Base-by-base conservation (phyloP, 768 basidiomycete genomes). In the Trametes cubensis region DNA sequence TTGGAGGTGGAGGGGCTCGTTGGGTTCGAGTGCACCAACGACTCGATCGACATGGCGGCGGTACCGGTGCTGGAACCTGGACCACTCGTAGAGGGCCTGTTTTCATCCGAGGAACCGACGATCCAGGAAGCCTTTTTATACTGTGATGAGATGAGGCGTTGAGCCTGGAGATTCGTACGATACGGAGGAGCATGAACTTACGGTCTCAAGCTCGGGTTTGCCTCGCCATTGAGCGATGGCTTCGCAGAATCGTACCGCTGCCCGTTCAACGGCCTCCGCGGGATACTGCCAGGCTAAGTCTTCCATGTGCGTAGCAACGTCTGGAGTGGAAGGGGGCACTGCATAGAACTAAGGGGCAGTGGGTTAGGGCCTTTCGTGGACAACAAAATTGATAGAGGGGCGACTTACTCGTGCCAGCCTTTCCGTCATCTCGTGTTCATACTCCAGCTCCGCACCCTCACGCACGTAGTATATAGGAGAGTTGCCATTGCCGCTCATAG, bases 161-260 rank as follows among this genome's bases (percentile, higher is more conserved):
- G 34, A 34, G 34, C 10, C 34, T 11, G 2, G 34, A 4, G 5
- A 34, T 6, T 39, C 25, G 20, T 6, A 42, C 25, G 20, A 53
- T 21, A 50, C 46, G 10, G 38, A 55, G 23, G 50, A 18, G 42
- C 15, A 55, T 41, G 15, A 15, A 66, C 74, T 48, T 64, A 90
- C 90, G 3, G 86, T 88, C 74, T 91, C 89, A 8, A 94, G 80
- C 67, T 94, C 92, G 40, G 92, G 92, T 69, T 88, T 90, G 3
- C 92, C 92, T 66, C 91, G 78, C 92, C 92, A 94, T 55, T 82
- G 83, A 1, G 89, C 85, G 46, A 94, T 81, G 39, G 90, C 90
- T 70, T 94, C 92, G 69, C 87, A 92, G 69, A 90, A 94, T 52
- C 90, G 78, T 6, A 92, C 79, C 0, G 89, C 85, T 28, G 88